Evolutionary conservation across 108 stramenopile species (phyloP).

Genomic region (Stephanodiscus minutulus): DNA sequence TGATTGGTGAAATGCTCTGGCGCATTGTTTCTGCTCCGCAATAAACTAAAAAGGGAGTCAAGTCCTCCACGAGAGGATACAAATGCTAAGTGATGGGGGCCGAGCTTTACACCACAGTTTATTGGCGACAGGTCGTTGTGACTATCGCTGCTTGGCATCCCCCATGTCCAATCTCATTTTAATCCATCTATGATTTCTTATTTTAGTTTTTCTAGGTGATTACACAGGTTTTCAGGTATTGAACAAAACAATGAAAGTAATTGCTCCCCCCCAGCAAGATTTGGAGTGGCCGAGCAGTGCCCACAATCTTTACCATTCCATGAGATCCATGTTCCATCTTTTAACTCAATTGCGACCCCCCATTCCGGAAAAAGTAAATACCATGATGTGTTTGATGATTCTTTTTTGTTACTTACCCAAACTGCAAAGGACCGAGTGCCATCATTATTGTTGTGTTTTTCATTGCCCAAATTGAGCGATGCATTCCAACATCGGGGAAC

Average conservation of each 20-base stretch:
- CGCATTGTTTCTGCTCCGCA: no score
- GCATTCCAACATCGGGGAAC: background rate
- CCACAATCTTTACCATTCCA: background rate
- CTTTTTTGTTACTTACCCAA: background rate
- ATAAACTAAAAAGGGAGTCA: background rate
- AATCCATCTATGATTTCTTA: background rate
- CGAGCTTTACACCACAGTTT: background rate
- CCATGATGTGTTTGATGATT: background rate
- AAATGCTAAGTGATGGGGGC: background rate
- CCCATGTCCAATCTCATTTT: no score
- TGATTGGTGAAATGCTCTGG: no score
- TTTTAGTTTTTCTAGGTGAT: background rate
- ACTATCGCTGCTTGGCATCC: no score
- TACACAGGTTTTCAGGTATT: background rate
- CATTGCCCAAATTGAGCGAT: background rate
- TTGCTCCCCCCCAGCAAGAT: background rate
- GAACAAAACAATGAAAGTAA: constrained; percentile 4
- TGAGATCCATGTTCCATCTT: background rate
- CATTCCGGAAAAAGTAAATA: constrained; percentile 4
- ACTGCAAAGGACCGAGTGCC: background rate
- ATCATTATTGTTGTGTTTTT: background rate
- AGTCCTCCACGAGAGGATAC: constrained; percentile 2
- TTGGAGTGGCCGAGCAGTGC: background rate
- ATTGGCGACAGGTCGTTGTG: constrained; percentile 19
- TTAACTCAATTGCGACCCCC: background rate